Evolutionary conservation across 176 grass and related monocot genomes (phyloP).

Genomic region (Bromus sterilis): DNA sequence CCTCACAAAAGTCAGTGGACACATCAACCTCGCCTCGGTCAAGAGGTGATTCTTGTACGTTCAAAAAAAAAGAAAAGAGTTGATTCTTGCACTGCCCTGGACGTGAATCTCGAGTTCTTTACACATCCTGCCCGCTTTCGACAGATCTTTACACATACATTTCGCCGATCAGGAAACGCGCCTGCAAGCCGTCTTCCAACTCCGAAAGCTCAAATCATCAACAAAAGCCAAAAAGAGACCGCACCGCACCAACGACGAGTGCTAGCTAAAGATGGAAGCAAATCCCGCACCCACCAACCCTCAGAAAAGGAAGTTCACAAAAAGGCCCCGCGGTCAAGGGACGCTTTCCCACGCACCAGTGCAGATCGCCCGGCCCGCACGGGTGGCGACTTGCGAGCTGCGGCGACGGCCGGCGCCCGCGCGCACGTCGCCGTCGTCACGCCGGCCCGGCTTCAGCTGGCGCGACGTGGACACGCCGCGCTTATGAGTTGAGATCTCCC

Average conservation of each 20-base stretch:
- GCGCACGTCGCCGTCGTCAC: not conserved
- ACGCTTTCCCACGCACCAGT: conserved; percentile 13
- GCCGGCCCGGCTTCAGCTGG: not conserved
- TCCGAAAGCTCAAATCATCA: not conserved
- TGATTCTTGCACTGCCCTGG: conserved; percentile 16
- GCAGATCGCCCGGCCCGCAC: not conserved
- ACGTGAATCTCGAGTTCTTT: conserved; percentile 31
- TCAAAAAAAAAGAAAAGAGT: too few relatives aligned
- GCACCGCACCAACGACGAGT: not conserved
- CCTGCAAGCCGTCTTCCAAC: not conserved
- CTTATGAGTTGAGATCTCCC: not conserved
- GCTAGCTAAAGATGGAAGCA: not conserved
- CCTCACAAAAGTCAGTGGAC: too few relatives aligned
- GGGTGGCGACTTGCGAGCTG: too few relatives aligned
- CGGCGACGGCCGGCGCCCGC: not conserved
- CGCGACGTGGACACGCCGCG: not conserved
- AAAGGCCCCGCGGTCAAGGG: conserved; percentile 2
- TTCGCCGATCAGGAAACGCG: not conserved
- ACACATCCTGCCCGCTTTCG: not conserved
- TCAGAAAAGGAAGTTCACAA: too few relatives aligned
- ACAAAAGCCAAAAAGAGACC: not conserved
- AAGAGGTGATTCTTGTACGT: not conserved
- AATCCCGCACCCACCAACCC: not conserved
- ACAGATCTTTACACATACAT: not conserved
- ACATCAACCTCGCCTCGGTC: not conserved